Evolutionary conservation across 106 monocot species (phyloP).

Genomic region (Dioscorea zingiberensis): DNA sequence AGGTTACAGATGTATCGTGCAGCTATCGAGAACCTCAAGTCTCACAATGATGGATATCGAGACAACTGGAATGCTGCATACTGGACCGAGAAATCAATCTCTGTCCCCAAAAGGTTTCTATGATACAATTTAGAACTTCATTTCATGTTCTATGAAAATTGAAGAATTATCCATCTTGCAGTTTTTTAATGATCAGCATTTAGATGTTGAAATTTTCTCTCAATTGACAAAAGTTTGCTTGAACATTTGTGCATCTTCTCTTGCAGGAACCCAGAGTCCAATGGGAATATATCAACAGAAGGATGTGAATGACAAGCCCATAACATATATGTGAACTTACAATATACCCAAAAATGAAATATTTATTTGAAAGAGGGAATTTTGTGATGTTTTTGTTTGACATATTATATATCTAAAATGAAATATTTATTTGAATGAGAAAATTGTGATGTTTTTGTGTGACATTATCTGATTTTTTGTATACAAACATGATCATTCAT

Average conservation of each 20-base stretch:
- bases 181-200: not conserved
- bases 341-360: not conserved
- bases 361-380: not conserved
- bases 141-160: no score
- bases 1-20: constrained; percentile 12
- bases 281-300: no score
- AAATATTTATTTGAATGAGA: not conserved
- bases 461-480: not conserved
- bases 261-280: no score
- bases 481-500: not conserved
- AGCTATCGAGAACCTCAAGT: not conserved
- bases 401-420: not conserved
- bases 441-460: not conserved
- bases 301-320: no score
- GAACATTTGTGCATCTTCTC: no score
- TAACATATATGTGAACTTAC: no score
- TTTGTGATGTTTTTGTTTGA: not conserved
- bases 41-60: constrained; percentile 3
- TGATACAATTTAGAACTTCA: not conserved
- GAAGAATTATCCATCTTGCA: no score
- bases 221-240: not conserved
- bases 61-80: constrained; percentile 3
- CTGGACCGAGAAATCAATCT: no score
- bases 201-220: not conserved
- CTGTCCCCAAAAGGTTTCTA: no score